phyloP scores from a whole-genome alignment of 768 basidiomycete species.

The Lactifluus piperatus region DNA sequence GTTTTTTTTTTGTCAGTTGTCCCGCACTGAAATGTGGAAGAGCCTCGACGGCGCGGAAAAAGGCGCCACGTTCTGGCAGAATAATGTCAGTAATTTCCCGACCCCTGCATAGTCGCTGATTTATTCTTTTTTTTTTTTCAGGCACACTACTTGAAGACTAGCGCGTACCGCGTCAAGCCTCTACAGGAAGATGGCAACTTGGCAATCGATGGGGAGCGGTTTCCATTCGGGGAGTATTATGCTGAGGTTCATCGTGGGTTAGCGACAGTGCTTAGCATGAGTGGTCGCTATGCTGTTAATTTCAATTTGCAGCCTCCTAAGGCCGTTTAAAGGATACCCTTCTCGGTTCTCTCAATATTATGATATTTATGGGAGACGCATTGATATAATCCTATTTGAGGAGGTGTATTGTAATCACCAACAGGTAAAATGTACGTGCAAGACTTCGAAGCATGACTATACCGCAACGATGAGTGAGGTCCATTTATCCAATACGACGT shows the following conservation, averaged over 20 bases:
- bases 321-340: not conserved
- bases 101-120: not conserved
- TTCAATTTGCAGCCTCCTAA: slow-evolving; percentile 28
- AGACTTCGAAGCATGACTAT: slow-evolving; percentile 14
- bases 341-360: not conserved
- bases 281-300: slow-evolving; percentile 51
- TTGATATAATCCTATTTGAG: slow-evolving; percentile 3
- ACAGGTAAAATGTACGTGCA: slow-evolving; percentile 11
- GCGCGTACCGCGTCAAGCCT: slow-evolving; percentile 66
- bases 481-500: slow-evolving; percentile 2
- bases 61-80: slow-evolving; percentile 56
- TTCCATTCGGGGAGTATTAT: slow-evolving; percentile 65
- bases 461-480: not conserved
- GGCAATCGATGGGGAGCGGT: slow-evolving; percentile 71
- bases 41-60: slow-evolving; percentile 51
- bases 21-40: slow-evolving; percentile 42
- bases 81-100: slow-evolving; percentile 36
- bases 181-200: slow-evolving; percentile 44
- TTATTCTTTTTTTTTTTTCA: slow-evolving; percentile 26
- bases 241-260: slow-evolving; percentile 67
- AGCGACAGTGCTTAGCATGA: slow-evolving; percentile 56
- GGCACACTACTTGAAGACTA: slow-evolving; percentile 66
- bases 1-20: slow-evolving; percentile 29
- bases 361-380: not conserved
- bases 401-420: slow-evolving; percentile 5